Conservation (phyloP, 2,329 filamentous ascomycete genomes). For the Aaosphaeria arxii region DNA sequence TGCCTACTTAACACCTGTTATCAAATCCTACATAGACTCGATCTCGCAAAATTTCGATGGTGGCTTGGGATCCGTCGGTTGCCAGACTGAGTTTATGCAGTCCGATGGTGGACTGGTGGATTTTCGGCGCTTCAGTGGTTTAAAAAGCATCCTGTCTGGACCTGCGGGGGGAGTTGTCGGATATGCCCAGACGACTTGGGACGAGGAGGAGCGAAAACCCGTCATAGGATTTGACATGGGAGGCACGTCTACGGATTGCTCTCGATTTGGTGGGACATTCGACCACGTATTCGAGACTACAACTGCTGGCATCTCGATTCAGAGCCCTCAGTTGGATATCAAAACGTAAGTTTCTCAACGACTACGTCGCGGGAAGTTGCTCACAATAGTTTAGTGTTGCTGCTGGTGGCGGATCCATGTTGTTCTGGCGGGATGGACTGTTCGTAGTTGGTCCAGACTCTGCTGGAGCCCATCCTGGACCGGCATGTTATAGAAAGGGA, state of each 20-base stretch:
- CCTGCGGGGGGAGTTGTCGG: neutral
- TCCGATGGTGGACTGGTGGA: slow-evolving; percentile 64
- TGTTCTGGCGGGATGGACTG: slow-evolving; percentile 76
- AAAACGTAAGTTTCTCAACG: slow-evolving; percentile 55
- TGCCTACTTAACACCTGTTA: slow-evolving; percentile 71
- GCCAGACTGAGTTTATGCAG: slow-evolving; percentile 88
- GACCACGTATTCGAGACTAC: slow-evolving; percentile 90
- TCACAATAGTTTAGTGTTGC: slow-evolving; percentile 52
- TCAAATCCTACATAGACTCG: slow-evolving; percentile 68
- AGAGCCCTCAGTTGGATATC: slow-evolving; percentile 84
- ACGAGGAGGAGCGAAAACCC: neutral
- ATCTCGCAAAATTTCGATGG: slow-evolving; percentile 73
- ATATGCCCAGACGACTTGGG: neutral
- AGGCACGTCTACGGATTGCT: slow-evolving; percentile 85
- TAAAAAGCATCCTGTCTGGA: neutral
- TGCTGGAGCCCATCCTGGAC: slow-evolving; percentile 79
- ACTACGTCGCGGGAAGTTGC: no score
- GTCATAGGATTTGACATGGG: neutral
- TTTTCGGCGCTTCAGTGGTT: neutral
- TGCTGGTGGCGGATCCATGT: slow-evolving; percentile 51
- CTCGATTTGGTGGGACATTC: slow-evolving; percentile 74
- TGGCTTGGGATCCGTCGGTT: slow-evolving; percentile 62
- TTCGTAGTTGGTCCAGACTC: slow-evolving; percentile 85
- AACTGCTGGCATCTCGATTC: slow-evolving; percentile 84
- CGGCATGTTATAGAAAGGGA: slow-evolving; percentile 79